Evolutionary conservation across 345 rosid species (phyloP).

Genomic region (Sisymbrium irio): DNA sequence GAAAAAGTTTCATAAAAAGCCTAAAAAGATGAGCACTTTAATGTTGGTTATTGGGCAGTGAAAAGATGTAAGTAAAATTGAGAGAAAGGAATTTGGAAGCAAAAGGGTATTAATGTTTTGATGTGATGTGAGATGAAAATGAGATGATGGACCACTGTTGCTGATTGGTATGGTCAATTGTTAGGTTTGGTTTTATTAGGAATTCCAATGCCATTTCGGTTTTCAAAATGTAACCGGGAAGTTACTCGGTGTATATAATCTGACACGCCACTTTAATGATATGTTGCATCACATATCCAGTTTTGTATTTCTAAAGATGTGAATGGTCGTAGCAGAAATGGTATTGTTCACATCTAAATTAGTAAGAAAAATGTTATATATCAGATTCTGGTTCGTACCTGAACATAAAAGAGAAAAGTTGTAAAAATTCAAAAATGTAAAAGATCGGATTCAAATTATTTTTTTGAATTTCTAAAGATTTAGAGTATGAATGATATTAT

Average conservation of each 20-base stretch:
- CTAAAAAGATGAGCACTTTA: slow-evolving; percentile 22
- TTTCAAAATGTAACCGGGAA: slow-evolving; percentile 2
- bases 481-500: no score
- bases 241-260: not conserved
- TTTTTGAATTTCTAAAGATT: no score
- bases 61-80: slow-evolving; percentile 17
- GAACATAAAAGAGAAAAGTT: no score
- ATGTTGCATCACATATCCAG: slow-evolving; percentile 1
- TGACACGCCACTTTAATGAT: slow-evolving; percentile 2
- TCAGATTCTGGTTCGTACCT: no score
- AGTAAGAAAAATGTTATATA: not conserved
- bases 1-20: slow-evolving; percentile 18
- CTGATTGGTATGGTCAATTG: slow-evolving; percentile 28
- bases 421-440: no score
- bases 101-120: slow-evolving; percentile 32
- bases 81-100: not conserved
- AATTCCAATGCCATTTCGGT: slow-evolving; percentile 14
- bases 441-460: no score
- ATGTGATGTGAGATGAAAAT: slow-evolving; percentile 20
- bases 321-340: not conserved
- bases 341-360: not conserved
- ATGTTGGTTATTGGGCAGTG: slow-evolving; percentile 14
- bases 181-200: slow-evolving; percentile 22
- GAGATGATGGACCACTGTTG: slow-evolving; percentile 30
- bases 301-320: not conserved